Base-by-base conservation (phyloP, 2,329 filamentous ascomycete species). In the Aspergillus tanneri region DNA sequence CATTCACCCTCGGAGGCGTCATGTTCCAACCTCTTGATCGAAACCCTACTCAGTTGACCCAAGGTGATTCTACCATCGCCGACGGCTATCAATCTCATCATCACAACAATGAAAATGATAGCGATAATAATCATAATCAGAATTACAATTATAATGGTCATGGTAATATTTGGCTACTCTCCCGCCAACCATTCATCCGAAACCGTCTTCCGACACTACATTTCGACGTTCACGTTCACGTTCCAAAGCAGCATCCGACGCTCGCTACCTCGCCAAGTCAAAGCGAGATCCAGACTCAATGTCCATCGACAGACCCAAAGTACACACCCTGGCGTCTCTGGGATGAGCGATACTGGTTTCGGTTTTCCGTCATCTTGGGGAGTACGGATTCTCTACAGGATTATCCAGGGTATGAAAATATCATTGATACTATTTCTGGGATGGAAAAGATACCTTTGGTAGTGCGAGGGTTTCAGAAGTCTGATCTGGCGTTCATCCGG, bases 331-430 rank as follows among this genome's bases (percentile, higher is more conserved):
- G 69, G 66, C 60, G 56, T 6, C 69, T 84, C 12, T 83, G 78
- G 70, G 80, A 83, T 56, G 71, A 74, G 38, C 71, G 81, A 16
- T 82, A 71, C 62, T 84, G 81, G 81, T 68, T 83, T 40, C 72
- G 70, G 2, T 46, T 82, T 9, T 58, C 62, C 22, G 68, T 76
- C 14, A n/a, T 4, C 39, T 52, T n/a, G 18, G 43, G 10, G 18
- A 24, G 21, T 8, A 16, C 4, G 16, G 3, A 30, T n/a, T n/a
- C n/a, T n/a, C n/a, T n/a, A n/a, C n/a, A n/a, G n/a, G n/a, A n/a
- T n/a, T n/a, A n/a, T n/a, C n/a, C n/a, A n/a, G n/a, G n/a, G n/a
- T n/a, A n/a, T n/a, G 23, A n/a, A 27, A 39, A 38, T 3, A 36
- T 6, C 5, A 10, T 18, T 10, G 19, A 39, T 11, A 22, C 5